A percentile compares a stretch with the other conserved stretches of the same genome.
These are phyloP conservation scores for Cylindrodendrum hubeiense DNA, from an alignment of 2,329 filamentous ascomycete genomes.

Conservation along the genomic window DNA sequence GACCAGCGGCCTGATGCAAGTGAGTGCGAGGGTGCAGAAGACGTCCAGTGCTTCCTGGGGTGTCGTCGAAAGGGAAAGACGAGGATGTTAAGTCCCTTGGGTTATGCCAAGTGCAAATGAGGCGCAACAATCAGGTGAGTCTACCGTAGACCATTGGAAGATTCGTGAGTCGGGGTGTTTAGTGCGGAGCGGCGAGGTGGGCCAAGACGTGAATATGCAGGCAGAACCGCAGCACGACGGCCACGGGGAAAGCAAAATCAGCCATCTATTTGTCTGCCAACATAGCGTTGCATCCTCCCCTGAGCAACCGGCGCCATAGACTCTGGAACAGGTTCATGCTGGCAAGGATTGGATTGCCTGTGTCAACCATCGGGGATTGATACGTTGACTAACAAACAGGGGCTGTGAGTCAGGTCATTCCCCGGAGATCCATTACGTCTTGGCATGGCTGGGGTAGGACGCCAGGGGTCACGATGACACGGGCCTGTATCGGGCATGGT, in stretches of 20 bases:
- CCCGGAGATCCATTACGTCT: conserved; percentile 10
- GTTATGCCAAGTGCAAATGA: not conserved
- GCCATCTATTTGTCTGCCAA: conserved; percentile 11
- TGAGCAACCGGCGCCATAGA: conserved; percentile 1
- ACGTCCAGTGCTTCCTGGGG: conserved; percentile 6
- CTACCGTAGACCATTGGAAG: conserved; percentile 24
- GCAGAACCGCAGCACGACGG: not conserved
- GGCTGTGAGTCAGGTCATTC: conserved; percentile 15
- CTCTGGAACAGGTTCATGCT: conserved; percentile 20
- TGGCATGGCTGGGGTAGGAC: not conserved
- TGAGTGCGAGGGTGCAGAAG: not conserved
- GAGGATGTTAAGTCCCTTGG: conserved; percentile 7
- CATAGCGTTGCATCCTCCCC: conserved; percentile 25
- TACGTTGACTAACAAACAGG: conserved; percentile 6
- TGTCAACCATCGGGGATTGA: conserved; percentile 9
- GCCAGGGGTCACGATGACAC: conserved; percentile 1
- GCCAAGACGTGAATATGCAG: conserved; percentile 6
- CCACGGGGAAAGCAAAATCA: conserved; percentile 1
- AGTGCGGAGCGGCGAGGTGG: conserved; percentile 10
- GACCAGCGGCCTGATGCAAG: not conserved
- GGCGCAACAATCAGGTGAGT: conserved; percentile 10
- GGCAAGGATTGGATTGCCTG: not conserved
- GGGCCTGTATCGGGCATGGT: not conserved
- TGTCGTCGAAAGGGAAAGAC: conserved; percentile 4
- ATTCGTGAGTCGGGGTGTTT: conserved; percentile 15